phyloP scores from a whole-genome alignment of 2,329 filamentous ascomycete genomes.

The Cladosporium sp. region DNA sequence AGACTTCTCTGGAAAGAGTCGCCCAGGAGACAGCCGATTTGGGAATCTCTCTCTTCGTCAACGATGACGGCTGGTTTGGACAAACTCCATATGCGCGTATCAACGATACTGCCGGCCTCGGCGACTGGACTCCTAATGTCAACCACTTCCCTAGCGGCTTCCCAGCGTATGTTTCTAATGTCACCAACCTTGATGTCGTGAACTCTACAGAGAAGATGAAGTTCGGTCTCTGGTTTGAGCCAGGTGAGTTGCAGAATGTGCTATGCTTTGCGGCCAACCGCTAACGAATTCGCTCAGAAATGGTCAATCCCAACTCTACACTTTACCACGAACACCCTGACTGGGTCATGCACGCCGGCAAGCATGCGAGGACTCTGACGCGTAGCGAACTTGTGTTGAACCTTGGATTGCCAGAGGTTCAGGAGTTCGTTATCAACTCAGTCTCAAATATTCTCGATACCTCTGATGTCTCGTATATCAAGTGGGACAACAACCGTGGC shows the following conservation, averaged over 20 bases:
- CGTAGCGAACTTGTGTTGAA: constrained; percentile 61
- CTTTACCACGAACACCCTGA: constrained; percentile 61
- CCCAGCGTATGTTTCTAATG: constrained; percentile 45
- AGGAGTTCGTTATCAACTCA: constrained; percentile 57
- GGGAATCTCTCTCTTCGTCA: constrained; percentile 60
- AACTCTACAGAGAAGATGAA: constrained; percentile 48
- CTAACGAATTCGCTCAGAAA: constrained; percentile 39
- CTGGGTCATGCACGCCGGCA: constrained; percentile 57
- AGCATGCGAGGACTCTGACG: constrained; percentile 52
- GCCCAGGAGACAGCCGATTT: constrained; percentile 55
- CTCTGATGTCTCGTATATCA: constrained; percentile 56
- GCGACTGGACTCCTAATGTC: constrained; percentile 60
- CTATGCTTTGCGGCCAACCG: too few species aligned
- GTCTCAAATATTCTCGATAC: constrained; percentile 53
- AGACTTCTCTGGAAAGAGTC: constrained; percentile 52
- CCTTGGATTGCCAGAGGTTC: constrained; percentile 57
- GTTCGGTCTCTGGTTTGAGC: constrained; percentile 66
- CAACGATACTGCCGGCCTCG: constrained; percentile 55
- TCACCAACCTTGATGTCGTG: constrained; percentile 45
- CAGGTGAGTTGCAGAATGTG: constrained; percentile 23
- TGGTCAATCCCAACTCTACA: constrained; percentile 61
- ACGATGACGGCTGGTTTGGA: constrained; percentile 67
- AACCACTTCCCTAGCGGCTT: constrained; percentile 57
- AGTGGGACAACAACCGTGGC: constrained; percentile 66
- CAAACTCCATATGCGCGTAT: constrained; percentile 54